Conservation (phyloP, 352 stramenopile species). For the Blastocystis sp. region DNA sequence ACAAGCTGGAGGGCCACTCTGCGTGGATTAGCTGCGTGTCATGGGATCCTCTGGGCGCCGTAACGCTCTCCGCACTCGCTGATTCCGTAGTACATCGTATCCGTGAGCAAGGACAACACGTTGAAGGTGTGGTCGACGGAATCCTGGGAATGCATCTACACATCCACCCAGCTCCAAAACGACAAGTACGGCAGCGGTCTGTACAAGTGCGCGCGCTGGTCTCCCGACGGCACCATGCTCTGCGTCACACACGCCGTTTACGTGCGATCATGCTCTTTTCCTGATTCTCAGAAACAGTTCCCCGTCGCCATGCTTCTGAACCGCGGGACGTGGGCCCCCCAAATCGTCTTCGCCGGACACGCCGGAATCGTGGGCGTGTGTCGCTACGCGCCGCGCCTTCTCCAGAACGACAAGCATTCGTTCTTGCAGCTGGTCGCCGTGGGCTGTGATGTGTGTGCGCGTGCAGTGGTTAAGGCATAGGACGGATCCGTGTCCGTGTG, state of each 20-base stretch:
- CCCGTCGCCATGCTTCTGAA: conserved; percentile 6
- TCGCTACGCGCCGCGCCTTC: conserved; percentile 23
- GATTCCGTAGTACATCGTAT: conserved; percentile 43
- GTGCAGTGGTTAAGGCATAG: background rate
- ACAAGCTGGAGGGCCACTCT: conserved; percentile 38
- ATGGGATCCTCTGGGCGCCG: conserved; percentile 43
- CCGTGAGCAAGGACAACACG: conserved; percentile 59
- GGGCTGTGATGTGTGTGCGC: background rate
- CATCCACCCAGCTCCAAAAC: background rate
- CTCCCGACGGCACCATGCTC: conserved; percentile 21
- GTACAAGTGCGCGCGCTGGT: conserved; percentile 50
- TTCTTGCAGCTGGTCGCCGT: background rate
- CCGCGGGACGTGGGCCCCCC: conserved; percentile 10
- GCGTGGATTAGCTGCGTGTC: conserved; percentile 51
- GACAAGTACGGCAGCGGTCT: conserved; percentile 49
- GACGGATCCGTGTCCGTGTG: conserved; percentile 42
- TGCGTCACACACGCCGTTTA: conserved; percentile 54
- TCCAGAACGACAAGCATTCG: background rate
- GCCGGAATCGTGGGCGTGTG: conserved; percentile 16
- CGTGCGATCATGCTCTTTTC: background rate
- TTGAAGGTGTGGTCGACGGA: conserved; percentile 44
- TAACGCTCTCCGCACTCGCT: background rate
- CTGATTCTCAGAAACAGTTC: conserved; percentile 25
- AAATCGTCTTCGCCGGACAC: conserved; percentile 46
- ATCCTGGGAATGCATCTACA: conserved; percentile 11